Conservation (phyloP, 2,329 filamentous ascomycete species). For the Iodosphaeria phyllophila region DNA sequence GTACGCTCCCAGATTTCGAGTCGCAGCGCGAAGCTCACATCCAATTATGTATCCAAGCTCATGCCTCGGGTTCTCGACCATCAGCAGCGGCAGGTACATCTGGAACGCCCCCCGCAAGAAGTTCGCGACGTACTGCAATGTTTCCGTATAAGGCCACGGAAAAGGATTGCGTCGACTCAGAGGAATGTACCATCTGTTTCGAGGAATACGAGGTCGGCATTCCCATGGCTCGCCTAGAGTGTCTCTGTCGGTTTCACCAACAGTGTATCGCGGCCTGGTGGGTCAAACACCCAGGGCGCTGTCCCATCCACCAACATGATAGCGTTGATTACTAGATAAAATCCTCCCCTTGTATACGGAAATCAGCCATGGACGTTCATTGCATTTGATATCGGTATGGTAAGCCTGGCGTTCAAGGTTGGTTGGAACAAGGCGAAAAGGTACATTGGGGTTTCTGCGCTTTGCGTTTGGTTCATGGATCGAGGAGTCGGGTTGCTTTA, state of each 20-base stretch:
- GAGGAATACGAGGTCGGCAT: slow-evolving; percentile 46
- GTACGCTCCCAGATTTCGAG: slow-evolving; percentile 32
- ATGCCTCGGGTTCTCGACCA: slow-evolving; percentile 28
- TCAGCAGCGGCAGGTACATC: slow-evolving; percentile 7
- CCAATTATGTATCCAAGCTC: slow-evolving; percentile 32
- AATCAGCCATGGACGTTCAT: too few relatives aligned
- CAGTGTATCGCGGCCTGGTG: slow-evolving; percentile 45
- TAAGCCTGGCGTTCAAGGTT: too few relatives aligned
- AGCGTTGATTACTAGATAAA: slow-evolving; percentile 35
- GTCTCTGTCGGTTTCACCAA: slow-evolving; percentile 44
- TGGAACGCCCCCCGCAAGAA: slow-evolving; percentile 13
- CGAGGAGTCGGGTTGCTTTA: too few relatives aligned
- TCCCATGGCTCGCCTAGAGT: slow-evolving; percentile 46
- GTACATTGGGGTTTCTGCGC: too few relatives aligned
- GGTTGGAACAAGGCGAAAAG: too few relatives aligned
- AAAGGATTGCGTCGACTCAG: slow-evolving; percentile 49
- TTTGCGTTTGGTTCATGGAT: too few relatives aligned
- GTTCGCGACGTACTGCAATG: slow-evolving; percentile 35
- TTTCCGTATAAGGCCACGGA: slow-evolving; percentile 46
- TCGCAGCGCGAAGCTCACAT: slow-evolving; percentile 38
- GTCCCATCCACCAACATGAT: slow-evolving; percentile 47
- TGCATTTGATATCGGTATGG: too few relatives aligned
- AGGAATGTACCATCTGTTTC: slow-evolving; percentile 49
- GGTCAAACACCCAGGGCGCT: slow-evolving; percentile 39
- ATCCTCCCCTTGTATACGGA: too few relatives aligned